Evolutionary conservation across 2,329 filamentous ascomycete genomes (phyloP).

Genomic region (Xylogone sp.): DNA sequence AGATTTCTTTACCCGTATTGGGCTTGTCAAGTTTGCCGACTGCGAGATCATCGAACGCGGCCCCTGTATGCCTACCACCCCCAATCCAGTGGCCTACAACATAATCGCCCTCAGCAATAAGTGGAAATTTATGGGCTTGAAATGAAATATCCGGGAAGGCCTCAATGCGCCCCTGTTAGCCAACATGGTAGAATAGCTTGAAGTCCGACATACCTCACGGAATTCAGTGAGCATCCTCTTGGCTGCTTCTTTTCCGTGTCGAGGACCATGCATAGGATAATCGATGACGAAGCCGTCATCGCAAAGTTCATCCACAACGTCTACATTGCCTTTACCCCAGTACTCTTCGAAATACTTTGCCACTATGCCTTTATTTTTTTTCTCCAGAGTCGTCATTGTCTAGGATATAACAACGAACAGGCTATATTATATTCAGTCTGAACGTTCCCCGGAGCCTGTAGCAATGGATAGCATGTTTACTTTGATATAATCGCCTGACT

Average conservation of each 20-base stretch:
- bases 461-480: too few species aligned
- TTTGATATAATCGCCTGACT: too few species aligned
- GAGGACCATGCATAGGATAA: background rate
- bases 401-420: too few species aligned
- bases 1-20: conserved; percentile 57
- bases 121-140: conserved; percentile 3
- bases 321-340: background rate
- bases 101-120: conserved; percentile 8
- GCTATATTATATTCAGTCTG: too few species aligned
- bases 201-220: background rate
- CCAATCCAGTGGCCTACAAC: conserved; percentile 7
- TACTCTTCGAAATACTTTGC: background rate
- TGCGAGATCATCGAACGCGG: conserved; percentile 47
- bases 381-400: too few species aligned
- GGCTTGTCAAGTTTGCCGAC: conserved; percentile 39
- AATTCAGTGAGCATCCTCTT: background rate
- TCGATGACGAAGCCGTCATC: background rate
- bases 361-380: background rate
- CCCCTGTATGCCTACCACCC: conserved; percentile 6
- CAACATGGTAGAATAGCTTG: too few species aligned
- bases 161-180: conserved; percentile 30
- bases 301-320: background rate
- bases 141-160: conserved; percentile 5
- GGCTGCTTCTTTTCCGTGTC: background rate
- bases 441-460: too few species aligned